Base-by-base conservation (phyloP, 371 early-diverging fungal genomes). In the Nematocida homosporus region DNA sequence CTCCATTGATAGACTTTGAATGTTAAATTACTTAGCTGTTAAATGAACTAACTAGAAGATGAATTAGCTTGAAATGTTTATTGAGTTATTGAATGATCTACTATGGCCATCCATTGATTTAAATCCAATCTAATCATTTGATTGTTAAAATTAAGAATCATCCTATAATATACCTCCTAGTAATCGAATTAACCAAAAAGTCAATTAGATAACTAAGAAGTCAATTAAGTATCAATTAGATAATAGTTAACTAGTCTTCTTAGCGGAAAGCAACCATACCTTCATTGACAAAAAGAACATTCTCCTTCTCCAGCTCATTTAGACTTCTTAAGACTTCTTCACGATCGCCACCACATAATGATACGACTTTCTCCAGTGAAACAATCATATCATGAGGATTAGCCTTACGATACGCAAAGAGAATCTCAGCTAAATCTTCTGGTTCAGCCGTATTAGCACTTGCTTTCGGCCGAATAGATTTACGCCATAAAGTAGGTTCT, bases 401-500 rank as follows among this genome's bases (percentile, higher is more conserved):
- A 34, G 52, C 60, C 53, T 66, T 61, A 38, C 66, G 38, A 56
- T 77, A 65, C 41, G 8, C 13, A 52, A 50, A 77, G 10, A 65
- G 37, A 18, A 56, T 47, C 5, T 51, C 38, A 16, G 27, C 30
- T 2, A 78, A 18, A n/a, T 55, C 38, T 30, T 30, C 16, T 20
- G 54, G 8, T 35, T 27, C 52, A 57, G 30, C 40, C 10, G 34
- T 32, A 40, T 55, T 30, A 1, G 29, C 29, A 3, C 2, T 18
- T 30, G 18, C 41, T 66, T 40, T 35, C 41, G 18, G 52, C 32
- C 47, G 6, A 2, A 77, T 37, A 29, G 48, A 51, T 63, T 83
- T 78, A 48, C 77, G 37, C 55, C 78, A 80, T 0, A 83, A 72
- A 18, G 79, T 67, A 32, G 32, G 48, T 47, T 79, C 59, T 27